phyloP scores from a whole-genome alignment of 2,329 filamentous ascomycete genomes.

The Pyrenophora graminea region DNA sequence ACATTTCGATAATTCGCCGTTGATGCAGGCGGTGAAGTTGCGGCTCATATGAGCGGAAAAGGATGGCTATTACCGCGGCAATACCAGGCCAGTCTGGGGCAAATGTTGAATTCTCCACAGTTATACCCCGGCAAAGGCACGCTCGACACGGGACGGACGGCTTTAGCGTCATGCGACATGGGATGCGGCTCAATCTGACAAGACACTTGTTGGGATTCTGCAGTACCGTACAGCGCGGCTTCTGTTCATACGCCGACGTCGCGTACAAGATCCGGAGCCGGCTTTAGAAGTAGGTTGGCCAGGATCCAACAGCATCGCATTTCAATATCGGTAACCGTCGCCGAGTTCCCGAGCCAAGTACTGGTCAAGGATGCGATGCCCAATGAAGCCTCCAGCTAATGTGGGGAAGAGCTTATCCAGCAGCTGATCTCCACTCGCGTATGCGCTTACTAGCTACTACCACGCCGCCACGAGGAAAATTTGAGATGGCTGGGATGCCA shows the following conservation, averaged over 20 bases:
- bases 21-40: too few species aligned
- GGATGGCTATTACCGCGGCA: too few species aligned
- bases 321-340: neutral
- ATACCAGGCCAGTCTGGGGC: neutral
- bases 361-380: neutral
- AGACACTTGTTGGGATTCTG: neutral
- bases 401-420: neutral
- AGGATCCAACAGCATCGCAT: neutral
- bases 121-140: neutral
- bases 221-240: conserved; percentile 1
- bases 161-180: neutral
- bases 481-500: neutral
- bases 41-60: too few species aligned
- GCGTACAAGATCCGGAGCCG: conserved; percentile 11
- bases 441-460: neutral
- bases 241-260: conserved; percentile 1
- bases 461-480: conserved; percentile 1
- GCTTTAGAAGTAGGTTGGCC: neutral
- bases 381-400: neutral
- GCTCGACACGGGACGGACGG: conserved; percentile 1
- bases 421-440: neutral
- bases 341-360: neutral
- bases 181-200: conserved; percentile 5
- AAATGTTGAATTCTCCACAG: neutral
- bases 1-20: too few species aligned